Evolutionary conservation across 1,284 basidiomycete genomes (phyloP).

Genomic region (Apiotrichum mycotoxinovorans): DNA sequence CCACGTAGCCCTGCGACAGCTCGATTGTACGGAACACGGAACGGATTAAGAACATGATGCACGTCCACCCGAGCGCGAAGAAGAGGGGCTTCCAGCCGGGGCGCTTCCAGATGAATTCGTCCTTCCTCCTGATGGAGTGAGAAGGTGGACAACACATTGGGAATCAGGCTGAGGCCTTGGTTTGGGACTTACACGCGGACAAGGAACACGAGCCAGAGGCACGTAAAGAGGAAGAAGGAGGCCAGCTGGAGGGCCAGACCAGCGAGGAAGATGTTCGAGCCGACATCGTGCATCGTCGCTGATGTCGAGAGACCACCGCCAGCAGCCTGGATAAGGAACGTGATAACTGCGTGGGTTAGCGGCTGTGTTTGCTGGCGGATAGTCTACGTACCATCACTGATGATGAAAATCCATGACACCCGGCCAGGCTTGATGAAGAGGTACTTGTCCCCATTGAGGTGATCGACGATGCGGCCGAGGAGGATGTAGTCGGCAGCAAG

Average conservation of each 20-base stretch:
- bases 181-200: slow-evolving; percentile 52
- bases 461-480: slow-evolving; percentile 60
- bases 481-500: slow-evolving; percentile 68
- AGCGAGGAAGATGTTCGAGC: slow-evolving; percentile 56
- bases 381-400: slow-evolving; percentile 55
- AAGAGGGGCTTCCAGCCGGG: slow-evolving; percentile 60
- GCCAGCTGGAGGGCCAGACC: slow-evolving; percentile 61
- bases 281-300: slow-evolving; percentile 38
- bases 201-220: slow-evolving; percentile 60
- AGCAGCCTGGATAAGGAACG: slow-evolving; percentile 62
- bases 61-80: slow-evolving; percentile 58
- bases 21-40: slow-evolving; percentile 66
- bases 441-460: slow-evolving; percentile 55
- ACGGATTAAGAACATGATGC: slow-evolving; percentile 54
- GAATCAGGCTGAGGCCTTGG: too few species aligned
- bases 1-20: slow-evolving; percentile 61
- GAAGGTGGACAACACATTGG: not conserved
- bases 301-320: slow-evolving; percentile 48
- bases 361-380: too few species aligned
- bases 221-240: slow-evolving; percentile 62
- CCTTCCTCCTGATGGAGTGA: slow-evolving; percentile 8
- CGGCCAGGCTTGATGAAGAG: slow-evolving; percentile 30
- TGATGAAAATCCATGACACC: slow-evolving; percentile 37
- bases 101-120: slow-evolving; percentile 8
- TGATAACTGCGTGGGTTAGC: slow-evolving; percentile 43